Evolutionary conservation across 345 rosid genomes (phyloP).

Genomic region (Populus ilicifolia): DNA sequence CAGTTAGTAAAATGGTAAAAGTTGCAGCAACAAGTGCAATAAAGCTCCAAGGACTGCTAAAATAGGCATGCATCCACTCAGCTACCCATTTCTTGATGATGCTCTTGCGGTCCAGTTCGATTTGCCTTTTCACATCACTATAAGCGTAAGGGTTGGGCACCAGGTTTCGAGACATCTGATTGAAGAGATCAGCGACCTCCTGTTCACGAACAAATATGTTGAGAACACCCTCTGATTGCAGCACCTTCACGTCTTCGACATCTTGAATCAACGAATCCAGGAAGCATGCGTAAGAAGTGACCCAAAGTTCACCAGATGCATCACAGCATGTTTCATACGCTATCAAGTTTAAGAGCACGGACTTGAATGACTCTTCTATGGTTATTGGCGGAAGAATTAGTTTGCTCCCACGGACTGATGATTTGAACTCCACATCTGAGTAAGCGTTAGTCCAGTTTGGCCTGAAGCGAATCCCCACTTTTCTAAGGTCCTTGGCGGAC

Average conservation of each 20-base stretch:
- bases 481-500: neutral
- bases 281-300: conserved; percentile 16
- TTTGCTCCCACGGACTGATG: neutral
- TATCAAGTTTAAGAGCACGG: conserved; percentile 22
- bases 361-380: conserved; percentile 15
- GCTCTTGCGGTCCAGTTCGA: conserved; percentile 2
- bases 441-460: neutral
- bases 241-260: conserved; percentile 14
- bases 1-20: neutral
- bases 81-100: neutral
- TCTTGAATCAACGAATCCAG: conserved; percentile 19
- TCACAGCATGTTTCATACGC: conserved; percentile 21
- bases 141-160: conserved; percentile 9
- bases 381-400: conserved; percentile 14
- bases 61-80: neutral
- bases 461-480: neutral
- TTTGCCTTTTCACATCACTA: neutral
- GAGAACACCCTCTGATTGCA: conserved; percentile 7
- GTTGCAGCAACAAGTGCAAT: neutral
- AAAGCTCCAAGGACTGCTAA: neutral
- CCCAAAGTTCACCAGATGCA: neutral
- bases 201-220: conserved; percentile 15
- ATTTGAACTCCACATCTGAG: neutral
- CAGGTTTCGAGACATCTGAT: conserved; percentile 10
- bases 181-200: conserved; percentile 17